Evolutionary conservation across 257 asterid species (phyloP), one percentile per base, ranked within the genome.

Genomic region (Nicotiana obtusifolia): DNA sequence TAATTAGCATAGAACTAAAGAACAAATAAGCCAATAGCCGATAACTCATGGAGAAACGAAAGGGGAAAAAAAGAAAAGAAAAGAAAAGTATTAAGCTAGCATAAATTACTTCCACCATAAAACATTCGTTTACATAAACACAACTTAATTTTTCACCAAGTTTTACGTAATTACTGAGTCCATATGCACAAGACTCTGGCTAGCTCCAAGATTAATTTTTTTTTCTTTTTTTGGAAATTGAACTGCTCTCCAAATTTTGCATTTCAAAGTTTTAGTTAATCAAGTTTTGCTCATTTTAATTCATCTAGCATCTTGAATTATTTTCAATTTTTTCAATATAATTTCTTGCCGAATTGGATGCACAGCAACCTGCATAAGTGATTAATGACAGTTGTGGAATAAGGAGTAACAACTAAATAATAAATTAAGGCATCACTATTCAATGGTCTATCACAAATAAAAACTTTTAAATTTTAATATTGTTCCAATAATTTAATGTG

Each of bases 41-140:
- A 71, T 44, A 71, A 71, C 60, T 44, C 78, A 71, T 22, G 78
- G 59, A 44, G 0, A 71, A 71, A 71, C 57, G 20, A 37, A 37
- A 69, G 41, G 28, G 33, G 33, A 4, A 30, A 41, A 71, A 44
- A 71, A 71, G 14, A 68, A 68, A 68, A 35, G 53, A 68, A 41
- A 20, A 57, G 44, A 20, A 0, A 31, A 33, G 47, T n/a, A 20
- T 44, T 61, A 10, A 71, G 59, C 78, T 41, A 41, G 17, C 33
- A 41, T 71, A 44, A 44, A 71, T n/a, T 41, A 20, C 78, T 71
- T 71, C 59, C 59, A 41, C 20, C 59, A 44, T 71, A 20, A 19
- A 71, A 71, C 30, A 71, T 71, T 71, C 78, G 20, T 71, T 41
- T 22, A 71, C 22, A 71, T 71, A 41, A 71, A 44, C 59, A 71